Conservation (phyloP, 2,329 filamentous ascomycete genomes). For the Thielaviopsis ethacetica region DNA sequence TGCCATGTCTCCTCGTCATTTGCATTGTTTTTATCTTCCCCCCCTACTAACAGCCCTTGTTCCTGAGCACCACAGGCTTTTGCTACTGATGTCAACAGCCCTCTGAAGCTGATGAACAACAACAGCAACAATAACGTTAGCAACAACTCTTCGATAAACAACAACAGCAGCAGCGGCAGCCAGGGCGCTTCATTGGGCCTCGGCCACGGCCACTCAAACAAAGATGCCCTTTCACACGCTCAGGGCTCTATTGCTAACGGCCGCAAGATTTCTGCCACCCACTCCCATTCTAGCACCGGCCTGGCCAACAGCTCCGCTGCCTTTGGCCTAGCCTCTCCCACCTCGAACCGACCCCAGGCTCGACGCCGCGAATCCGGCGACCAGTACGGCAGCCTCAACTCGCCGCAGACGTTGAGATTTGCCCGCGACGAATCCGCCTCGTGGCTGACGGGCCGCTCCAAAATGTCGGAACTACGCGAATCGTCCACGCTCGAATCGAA, state of each 20-base stretch:
- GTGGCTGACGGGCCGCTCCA: constrained; percentile 39
- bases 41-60: background rate
- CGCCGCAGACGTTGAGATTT: constrained; percentile 45
- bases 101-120: constrained; percentile 67
- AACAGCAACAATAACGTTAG: constrained; percentile 64
- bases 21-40: background rate
- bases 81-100: constrained; percentile 66
- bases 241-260: constrained; percentile 42
- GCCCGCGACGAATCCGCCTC: constrained; percentile 44
- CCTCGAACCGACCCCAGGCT: constrained; percentile 52
- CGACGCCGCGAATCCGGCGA: constrained; percentile 71
- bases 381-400: constrained; percentile 39
- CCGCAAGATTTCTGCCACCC: constrained; percentile 72
- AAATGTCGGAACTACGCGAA: constrained; percentile 10
- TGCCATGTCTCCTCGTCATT: background rate
- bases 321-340: constrained; percentile 60
- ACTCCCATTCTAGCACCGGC: constrained; percentile 48
- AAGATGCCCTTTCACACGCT: constrained; percentile 6
- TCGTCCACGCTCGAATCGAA: constrained; percentile 38
- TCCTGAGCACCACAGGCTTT: constrained; percentile 43
- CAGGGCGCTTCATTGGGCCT: background rate
- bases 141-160: constrained; percentile 23
- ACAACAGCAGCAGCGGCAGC: background rate
- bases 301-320: constrained; percentile 17
- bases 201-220: background rate